Conservation (phyloP, 2,329 filamentous ascomycete species). For the Dothiorella sarmentorum region DNA sequence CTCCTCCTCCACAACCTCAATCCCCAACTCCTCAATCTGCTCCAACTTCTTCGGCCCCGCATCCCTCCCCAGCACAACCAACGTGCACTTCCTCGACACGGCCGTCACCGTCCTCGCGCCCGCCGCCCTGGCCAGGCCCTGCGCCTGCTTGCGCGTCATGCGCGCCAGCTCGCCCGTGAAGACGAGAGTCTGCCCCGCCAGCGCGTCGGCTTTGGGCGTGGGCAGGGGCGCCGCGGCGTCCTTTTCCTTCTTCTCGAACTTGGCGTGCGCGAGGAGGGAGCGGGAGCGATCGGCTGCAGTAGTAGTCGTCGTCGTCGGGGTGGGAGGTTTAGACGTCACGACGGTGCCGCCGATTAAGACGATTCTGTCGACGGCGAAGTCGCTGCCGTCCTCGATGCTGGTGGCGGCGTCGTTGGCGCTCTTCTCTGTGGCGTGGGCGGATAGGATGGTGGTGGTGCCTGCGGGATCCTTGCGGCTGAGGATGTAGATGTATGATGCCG, state of each 20-base stretch:
- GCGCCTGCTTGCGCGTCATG: constrained; percentile 4
- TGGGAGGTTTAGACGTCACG: background rate
- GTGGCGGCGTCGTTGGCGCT: background rate
- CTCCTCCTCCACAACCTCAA: background rate
- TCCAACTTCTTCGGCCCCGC: background rate
- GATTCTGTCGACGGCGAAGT: background rate
- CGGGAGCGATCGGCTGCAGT: no score
- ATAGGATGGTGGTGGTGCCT: background rate
- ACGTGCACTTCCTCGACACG: background rate
- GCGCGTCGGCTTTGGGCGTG: background rate
- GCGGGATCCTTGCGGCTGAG: background rate
- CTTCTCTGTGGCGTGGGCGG: background rate
- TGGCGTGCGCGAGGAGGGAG: no score
- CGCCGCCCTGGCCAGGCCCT: background rate
- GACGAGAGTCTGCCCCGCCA: background rate
- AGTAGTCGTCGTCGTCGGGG: background rate
- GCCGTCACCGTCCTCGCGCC: background rate
- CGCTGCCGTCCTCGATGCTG: background rate
- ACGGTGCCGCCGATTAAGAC: constrained; percentile 1
- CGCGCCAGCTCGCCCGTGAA: background rate
- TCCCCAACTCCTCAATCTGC: background rate
- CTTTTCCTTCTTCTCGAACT: background rate
- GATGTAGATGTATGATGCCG: constrained; percentile 1
- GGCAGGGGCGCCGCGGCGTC: background rate
- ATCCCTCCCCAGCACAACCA: background rate